Conservation (phyloP, 441 rosid genomes). For the Pelargonium myrrhifolium region DNA sequence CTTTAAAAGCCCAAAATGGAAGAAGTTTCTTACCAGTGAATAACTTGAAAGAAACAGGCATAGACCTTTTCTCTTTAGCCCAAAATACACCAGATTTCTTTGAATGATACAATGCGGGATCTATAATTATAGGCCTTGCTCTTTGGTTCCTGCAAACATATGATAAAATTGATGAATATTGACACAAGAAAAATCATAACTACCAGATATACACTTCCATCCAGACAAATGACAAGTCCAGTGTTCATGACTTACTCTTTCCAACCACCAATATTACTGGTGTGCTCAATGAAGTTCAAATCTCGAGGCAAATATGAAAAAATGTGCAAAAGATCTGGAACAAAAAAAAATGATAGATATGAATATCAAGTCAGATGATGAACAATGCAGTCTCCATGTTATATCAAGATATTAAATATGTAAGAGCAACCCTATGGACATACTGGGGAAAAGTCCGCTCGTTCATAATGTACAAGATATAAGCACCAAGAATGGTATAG, state of each 20-base stretch:
- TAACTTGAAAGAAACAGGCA: constrained; percentile 83
- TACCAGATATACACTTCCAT: not conserved
- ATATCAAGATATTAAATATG: not conserved
- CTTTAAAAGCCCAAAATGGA: not conserved
- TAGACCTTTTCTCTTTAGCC: constrained; percentile 75
- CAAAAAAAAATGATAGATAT: not conserved
- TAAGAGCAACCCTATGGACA: not conserved
- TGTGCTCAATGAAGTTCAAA: constrained; percentile 83
- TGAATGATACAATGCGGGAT: constrained; percentile 80
- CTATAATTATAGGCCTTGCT: constrained; percentile 81
- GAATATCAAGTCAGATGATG: not conserved
- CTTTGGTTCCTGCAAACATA: constrained; percentile 53
- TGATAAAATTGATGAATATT: not conserved
- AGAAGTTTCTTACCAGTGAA: constrained; percentile 48
- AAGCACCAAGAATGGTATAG: not conserved
- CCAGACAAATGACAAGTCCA: constrained; percentile 3
- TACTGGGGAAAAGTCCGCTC: not conserved
- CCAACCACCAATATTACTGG: constrained; percentile 81
- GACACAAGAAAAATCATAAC: not conserved
- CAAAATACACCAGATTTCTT: constrained; percentile 76
- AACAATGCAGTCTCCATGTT: not conserved
- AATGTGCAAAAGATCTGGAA: constrained; percentile 78
- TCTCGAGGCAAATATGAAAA: constrained; percentile 87
- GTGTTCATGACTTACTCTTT: constrained; percentile 67
- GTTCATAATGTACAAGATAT: not conserved